Conservation (phyloP, 768 basidiomycete species). For the Calocybe indica region DNA sequence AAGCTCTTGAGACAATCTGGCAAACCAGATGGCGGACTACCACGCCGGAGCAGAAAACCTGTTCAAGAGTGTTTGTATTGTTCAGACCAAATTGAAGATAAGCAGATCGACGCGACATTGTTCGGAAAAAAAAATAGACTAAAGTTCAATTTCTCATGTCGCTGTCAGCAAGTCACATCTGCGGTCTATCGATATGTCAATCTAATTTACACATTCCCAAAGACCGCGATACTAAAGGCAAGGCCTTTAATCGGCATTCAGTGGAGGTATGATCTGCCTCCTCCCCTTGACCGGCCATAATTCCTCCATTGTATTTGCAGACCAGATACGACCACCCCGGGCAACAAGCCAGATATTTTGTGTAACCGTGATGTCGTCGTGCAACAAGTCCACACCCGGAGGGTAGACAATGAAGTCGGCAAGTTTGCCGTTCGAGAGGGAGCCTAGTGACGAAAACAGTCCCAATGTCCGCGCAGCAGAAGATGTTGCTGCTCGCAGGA, state of each 20-base stretch:
- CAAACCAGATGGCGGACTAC: too few species aligned
- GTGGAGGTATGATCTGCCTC: slow-evolving; percentile 46
- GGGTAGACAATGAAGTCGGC: slow-evolving; percentile 70
- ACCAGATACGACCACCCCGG: slow-evolving; percentile 67
- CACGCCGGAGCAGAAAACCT: too few species aligned
- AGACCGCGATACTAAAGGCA: too few species aligned
- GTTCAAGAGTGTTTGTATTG: too few species aligned
- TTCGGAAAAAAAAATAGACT: too few species aligned
- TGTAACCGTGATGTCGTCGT: slow-evolving; percentile 44
- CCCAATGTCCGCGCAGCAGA: slow-evolving; percentile 63
- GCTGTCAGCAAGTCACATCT: too few species aligned
- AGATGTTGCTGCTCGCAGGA: slow-evolving; percentile 63
- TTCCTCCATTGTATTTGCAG: slow-evolving; percentile 60
- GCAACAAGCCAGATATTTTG: slow-evolving; percentile 50
- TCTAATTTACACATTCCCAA: too few species aligned
- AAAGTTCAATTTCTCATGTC: too few species aligned
- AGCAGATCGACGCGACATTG: too few species aligned
- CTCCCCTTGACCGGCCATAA: slow-evolving; percentile 65
- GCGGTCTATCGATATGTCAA: too few species aligned
- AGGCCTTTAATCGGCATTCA: slow-evolving; percentile 42
- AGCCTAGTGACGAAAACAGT: slow-evolving; percentile 54
- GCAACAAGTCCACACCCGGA: slow-evolving; percentile 49
- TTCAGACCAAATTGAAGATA: too few species aligned
- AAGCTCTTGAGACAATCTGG: too few species aligned
- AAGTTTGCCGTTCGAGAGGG: slow-evolving; percentile 58